Conservation (phyloP, 768 basidiomycete genomes). For the Lactifluus rugatus region DNA sequence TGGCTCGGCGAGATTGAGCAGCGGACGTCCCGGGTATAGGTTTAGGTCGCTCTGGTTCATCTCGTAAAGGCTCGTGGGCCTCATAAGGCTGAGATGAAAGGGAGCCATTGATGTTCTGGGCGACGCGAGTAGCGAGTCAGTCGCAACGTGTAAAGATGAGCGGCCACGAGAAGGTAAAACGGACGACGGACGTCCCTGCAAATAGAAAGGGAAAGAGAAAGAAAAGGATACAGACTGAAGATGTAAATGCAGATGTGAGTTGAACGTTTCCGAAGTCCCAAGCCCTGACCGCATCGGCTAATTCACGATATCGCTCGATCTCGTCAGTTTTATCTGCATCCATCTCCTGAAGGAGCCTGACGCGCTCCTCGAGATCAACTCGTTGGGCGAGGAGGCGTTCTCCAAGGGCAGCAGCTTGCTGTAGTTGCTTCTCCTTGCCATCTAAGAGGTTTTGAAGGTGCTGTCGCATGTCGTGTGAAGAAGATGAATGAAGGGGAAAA, state of each 20-base stretch:
- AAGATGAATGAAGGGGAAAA: conserved; percentile 16
- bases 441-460: conserved; percentile 58
- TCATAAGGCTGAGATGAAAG: conserved; percentile 14
- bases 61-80: conserved; percentile 42
- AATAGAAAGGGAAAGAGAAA: conserved; percentile 1
- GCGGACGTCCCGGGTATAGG: conserved; percentile 58
- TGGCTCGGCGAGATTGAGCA: conserved; percentile 79
- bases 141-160: conserved; percentile 11
- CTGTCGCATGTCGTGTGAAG: conserved; percentile 26
- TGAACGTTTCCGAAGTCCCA: conserved; percentile 79
- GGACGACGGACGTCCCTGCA: background rate
- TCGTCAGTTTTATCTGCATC: conserved; percentile 56
- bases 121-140: conserved; percentile 1
- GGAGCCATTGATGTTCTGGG: conserved; percentile 26
- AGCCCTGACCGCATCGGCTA: conserved; percentile 59
- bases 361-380: conserved; percentile 84
- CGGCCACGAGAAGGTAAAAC: conserved; percentile 15
- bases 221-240: conserved; percentile 40
- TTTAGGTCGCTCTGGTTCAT: conserved; percentile 53
- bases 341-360: conserved; percentile 67
- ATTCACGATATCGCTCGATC: conserved; percentile 63
- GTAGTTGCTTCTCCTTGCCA: conserved; percentile 85
- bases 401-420: conserved; percentile 85
- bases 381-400: conserved; percentile 91
- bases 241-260: conserved; percentile 57